Evolutionary conservation across 2,329 filamentous ascomycete genomes (phyloP).

Genomic region (Neocucurbitaria cava): DNA sequence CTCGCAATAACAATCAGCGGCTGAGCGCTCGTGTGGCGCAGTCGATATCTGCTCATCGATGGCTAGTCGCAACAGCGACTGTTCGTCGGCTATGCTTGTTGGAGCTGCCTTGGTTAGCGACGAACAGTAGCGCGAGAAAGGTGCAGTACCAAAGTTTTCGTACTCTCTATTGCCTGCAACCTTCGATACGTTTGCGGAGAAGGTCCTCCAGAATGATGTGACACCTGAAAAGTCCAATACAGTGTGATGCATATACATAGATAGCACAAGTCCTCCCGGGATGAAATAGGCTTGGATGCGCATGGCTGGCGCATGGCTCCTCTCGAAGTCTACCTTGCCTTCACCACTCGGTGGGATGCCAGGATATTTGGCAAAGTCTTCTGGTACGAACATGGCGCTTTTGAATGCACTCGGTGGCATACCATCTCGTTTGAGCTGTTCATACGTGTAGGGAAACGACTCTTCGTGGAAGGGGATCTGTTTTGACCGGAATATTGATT

Average conservation of each 20-base stretch:
- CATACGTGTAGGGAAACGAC: slow-evolving; percentile 35
- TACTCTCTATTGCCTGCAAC: slow-evolving; percentile 19
- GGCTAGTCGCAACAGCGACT: slow-evolving; percentile 27
- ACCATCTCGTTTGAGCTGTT: slow-evolving; percentile 35
- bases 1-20: slow-evolving; percentile 38
- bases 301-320: slow-evolving; percentile 37
- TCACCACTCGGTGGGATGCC: slow-evolving; percentile 37
- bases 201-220: slow-evolving; percentile 34
- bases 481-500: slow-evolving; percentile 30
- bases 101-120: slow-evolving; percentile 25
- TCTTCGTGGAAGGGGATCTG: slow-evolving; percentile 20
- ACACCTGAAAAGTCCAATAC: slow-evolving; percentile 43
- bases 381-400: slow-evolving; percentile 37
- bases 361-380: slow-evolving; percentile 35
- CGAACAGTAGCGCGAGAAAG: neutral
- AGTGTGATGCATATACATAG: slow-evolving; percentile 43
- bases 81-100: slow-evolving; percentile 27
- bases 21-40: slow-evolving; percentile 7
- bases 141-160: slow-evolving; percentile 16
- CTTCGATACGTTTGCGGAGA: slow-evolving; percentile 32
- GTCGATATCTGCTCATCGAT: slow-evolving; percentile 27
- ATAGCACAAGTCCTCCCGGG: slow-evolving; percentile 44
- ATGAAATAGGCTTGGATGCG: slow-evolving; percentile 44
- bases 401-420: slow-evolving; percentile 44
- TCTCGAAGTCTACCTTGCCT: slow-evolving; percentile 34